phyloP scores from a whole-genome alignment of 2,329 filamentous ascomycete species.

The Rutstroemia sydowiana region DNA sequence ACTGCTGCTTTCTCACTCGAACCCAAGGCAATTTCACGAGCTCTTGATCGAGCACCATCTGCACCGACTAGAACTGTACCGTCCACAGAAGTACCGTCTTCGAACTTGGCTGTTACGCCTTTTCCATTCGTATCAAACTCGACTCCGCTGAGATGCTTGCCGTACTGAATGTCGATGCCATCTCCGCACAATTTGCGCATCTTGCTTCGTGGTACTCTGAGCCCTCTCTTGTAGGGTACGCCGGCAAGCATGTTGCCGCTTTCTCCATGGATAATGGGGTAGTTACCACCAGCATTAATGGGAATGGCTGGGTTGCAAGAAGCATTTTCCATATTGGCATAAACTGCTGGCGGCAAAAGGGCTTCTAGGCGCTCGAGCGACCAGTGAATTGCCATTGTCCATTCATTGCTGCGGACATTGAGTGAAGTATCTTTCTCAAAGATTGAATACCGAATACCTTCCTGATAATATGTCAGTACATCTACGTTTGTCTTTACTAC shows the following conservation, averaged over 20 bases:
- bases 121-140: not conserved
- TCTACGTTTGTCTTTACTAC: not conserved
- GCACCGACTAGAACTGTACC: not conserved
- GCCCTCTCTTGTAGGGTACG: constrained; percentile 14
- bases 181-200: not conserved
- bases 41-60: not conserved
- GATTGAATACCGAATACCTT: constrained; percentile 25
- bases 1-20: not conserved
- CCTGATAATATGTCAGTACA: constrained; percentile 9
- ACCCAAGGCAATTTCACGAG: not conserved
- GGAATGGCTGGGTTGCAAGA: constrained; percentile 20
- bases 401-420: constrained; percentile 26
- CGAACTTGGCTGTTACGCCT: constrained; percentile 33
- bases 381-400: constrained; percentile 32
- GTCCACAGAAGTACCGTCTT: constrained; percentile 34
- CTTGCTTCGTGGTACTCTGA: not conserved
- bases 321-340: constrained; percentile 23
- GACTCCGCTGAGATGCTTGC: not conserved
- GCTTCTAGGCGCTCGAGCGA: constrained; percentile 25
- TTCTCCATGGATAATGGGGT: constrained; percentile 19
- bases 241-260: constrained; percentile 21
- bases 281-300: constrained; percentile 19
- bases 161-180: not conserved
- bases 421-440: constrained; percentile 29
- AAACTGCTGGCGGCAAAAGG: constrained; percentile 23